A percentile compares a stretch with the other conserved stretches of the same genome.
Evolutionary conservation across 176 grass and related monocot species (phyloP).

Genomic region (Oryza rufipogon): DNA sequence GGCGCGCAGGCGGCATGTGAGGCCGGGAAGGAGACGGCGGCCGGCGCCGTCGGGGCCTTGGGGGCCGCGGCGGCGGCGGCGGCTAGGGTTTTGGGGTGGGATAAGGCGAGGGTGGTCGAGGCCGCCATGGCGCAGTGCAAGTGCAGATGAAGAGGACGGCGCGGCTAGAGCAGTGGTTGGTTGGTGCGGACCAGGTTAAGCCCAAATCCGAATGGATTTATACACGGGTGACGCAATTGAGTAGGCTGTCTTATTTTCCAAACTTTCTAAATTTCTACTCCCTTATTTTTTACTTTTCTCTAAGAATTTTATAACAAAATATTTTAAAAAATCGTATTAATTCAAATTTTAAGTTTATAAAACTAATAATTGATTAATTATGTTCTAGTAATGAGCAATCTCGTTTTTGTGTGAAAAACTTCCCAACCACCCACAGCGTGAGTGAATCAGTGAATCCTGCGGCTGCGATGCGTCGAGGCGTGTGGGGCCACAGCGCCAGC

Average conservation of each 20-base stretch:
- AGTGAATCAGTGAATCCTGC: no score
- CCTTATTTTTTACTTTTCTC: no score
- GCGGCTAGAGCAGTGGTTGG: neutral
- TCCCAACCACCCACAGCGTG: no score
- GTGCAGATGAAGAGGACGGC: neutral
- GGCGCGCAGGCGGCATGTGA: conserved; percentile 6
- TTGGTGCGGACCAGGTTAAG: neutral
- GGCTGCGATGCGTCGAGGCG: neutral
- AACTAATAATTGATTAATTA: no score
- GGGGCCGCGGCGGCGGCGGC: neutral
- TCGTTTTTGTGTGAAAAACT: no score
- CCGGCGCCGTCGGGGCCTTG: neutral
- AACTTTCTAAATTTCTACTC: no score
- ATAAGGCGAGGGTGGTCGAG: conserved; percentile 45
- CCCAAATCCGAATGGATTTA: neutral
- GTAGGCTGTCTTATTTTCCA: no score
- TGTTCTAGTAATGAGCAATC: no score
- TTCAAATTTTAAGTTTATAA: no score
- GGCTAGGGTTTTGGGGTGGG: conserved; percentile 62
- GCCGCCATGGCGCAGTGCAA: conserved; percentile 48
- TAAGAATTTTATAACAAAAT: no score
- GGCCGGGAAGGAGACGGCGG: conserved; percentile 22
- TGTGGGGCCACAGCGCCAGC: neutral
- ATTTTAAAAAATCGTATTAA: no score
- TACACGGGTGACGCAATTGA: neutral